phyloP scores from a whole-genome alignment of 768 basidiomycete genomes.

The Crucibulum laeve region DNA sequence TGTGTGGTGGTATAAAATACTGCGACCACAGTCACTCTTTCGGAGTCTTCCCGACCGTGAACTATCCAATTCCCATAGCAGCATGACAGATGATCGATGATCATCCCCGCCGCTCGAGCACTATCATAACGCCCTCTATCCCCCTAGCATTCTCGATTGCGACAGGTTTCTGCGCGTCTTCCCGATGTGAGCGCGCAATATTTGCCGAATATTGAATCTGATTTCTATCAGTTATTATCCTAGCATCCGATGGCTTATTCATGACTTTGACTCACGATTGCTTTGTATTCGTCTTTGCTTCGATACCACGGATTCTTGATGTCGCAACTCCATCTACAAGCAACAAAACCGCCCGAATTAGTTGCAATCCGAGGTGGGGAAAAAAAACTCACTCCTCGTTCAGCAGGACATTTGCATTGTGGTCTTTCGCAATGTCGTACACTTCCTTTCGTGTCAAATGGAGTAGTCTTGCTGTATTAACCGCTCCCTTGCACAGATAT shows the following conservation, averaged over 20 bases:
- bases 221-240: neutral
- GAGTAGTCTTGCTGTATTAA: conserved; percentile 8
- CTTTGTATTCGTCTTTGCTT: neutral
- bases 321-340: neutral
- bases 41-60: neutral
- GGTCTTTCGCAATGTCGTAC: conserved; percentile 6
- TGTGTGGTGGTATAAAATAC: conserved; percentile 4
- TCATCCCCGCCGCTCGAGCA: conserved; percentile 4
- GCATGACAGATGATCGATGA: conserved; percentile 1
- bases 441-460: conserved; percentile 8
- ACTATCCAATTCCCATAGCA: too few species aligned
- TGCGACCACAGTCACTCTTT: neutral
- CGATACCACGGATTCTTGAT: neutral
- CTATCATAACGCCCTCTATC: conserved; percentile 8
- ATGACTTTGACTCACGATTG: neutral
- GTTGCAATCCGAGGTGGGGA: neutral
- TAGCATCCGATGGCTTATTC: neutral
- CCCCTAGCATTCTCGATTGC: conserved; percentile 4
- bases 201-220: conserved; percentile 7
- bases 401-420: conserved; percentile 9
- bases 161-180: neutral
- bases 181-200: conserved; percentile 4
- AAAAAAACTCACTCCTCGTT: conserved; percentile 7
- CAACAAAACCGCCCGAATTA: neutral
- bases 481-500: conserved; percentile 12